Percentiles rank a stretch among this genome's conserved stretches.
Conservation (phyloP, 2,329 filamentous ascomycete genomes). For the Dendrostoma leiphaemia region DNA sequence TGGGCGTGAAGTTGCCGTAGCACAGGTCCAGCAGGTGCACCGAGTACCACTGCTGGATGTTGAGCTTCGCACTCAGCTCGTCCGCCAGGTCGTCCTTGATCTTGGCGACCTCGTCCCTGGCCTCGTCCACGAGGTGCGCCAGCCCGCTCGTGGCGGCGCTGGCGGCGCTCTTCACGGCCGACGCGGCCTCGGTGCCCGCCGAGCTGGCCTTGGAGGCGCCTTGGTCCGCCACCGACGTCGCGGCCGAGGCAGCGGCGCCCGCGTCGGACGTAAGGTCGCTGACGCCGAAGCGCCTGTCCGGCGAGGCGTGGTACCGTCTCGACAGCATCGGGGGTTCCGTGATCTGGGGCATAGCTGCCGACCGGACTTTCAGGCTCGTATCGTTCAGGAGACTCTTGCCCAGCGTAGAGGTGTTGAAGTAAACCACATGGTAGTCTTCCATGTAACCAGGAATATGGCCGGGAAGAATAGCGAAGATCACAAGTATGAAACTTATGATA, state of each 20-base stretch:
- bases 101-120: conserved; percentile 22
- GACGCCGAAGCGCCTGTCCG: conserved; percentile 23
- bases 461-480: conserved; percentile 35
- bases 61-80: conserved; percentile 26
- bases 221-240: conserved; percentile 1
- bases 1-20: conserved; percentile 29
- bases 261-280: conserved; percentile 20
- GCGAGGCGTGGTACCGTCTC: conserved; percentile 21
- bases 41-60: conserved; percentile 33
- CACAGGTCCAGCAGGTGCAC: conserved; percentile 30
- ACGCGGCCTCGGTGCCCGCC: conserved; percentile 12
- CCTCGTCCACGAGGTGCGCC: conserved; percentile 10
- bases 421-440: conserved; percentile 37
- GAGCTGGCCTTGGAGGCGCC: neutral
- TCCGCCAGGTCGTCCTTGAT: conserved; percentile 22
- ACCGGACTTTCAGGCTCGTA: conserved; percentile 13
- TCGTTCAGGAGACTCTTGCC: conserved; percentile 35
- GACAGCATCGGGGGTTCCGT: conserved; percentile 24
- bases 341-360: conserved; percentile 9
- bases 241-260: neutral
- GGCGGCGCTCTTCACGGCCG: conserved; percentile 6
- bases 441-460: conserved; percentile 35
- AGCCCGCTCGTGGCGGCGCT: conserved; percentile 16
- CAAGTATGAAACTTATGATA: conserved; percentile 33
- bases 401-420: conserved; percentile 40